phyloP scores from a whole-genome alignment of 2,329 filamentous ascomycete species.

The Pseudomassariella vexata region DNA sequence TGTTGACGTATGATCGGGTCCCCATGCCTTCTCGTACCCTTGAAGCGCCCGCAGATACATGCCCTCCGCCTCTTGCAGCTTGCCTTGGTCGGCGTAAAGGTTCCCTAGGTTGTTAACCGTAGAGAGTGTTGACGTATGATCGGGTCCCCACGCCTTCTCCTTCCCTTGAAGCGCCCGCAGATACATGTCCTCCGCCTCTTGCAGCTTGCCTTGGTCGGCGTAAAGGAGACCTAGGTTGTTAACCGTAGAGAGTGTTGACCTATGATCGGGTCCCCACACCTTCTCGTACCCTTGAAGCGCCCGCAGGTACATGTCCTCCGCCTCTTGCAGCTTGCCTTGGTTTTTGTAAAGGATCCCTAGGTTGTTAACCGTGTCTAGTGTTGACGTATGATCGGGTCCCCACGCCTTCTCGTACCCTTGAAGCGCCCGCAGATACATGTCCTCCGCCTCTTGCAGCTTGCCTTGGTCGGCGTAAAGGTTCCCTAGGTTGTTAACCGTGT shows the following conservation, averaged over 20 bases:
- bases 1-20: conserved; percentile 3
- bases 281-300: conserved; percentile 1
- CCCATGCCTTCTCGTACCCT: conserved; percentile 2
- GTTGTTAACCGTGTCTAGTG: conserved; percentile 18
- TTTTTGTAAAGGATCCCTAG: conserved; percentile 9
- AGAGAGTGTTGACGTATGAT: conserved; percentile 1
- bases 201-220: not conserved
- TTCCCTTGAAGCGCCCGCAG: conserved; percentile 1
- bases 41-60: conserved; percentile 2
- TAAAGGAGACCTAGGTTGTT: conserved; percentile 7
- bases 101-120: conserved; percentile 9
- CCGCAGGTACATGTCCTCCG: not conserved
- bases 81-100: not conserved
- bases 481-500: conserved; percentile 19
- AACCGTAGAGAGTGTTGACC: conserved; percentile 6
- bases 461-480: conserved; percentile 15
- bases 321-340: conserved; percentile 1
- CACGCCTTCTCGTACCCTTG: conserved; percentile 1
- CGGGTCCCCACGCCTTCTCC: not conserved
- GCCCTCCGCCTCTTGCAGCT: not conserved
- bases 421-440: conserved; percentile 11
- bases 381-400: conserved; percentile 15
- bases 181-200: conserved; percentile 1
- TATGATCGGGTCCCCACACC: conserved; percentile 1
- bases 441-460: conserved; percentile 15